Evolutionary conservation across 768 basidiomycete genomes (phyloP).

Genomic region (Russula virescens): DNA sequence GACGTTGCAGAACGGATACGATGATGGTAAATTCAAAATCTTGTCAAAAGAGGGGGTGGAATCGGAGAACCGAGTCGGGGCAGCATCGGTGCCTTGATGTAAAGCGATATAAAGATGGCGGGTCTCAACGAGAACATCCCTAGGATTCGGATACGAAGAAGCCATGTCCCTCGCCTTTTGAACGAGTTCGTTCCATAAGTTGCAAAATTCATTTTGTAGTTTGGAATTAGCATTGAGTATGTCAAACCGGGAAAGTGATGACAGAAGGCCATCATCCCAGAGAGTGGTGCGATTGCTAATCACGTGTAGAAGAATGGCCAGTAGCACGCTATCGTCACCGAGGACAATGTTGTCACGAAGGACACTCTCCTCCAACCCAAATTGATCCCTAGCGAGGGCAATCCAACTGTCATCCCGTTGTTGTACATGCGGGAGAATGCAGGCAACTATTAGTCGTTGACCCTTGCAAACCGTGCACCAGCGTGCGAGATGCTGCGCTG

Average conservation of each 20-base stretch:
- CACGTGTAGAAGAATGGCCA: not conserved
- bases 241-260: not conserved
- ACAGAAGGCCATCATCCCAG: not conserved
- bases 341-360: not conserved
- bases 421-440: not conserved
- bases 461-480: not conserved
- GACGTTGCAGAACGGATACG: not conserved
- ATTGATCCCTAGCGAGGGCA: not conserved
- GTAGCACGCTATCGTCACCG: not conserved
- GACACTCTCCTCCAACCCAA: not conserved
- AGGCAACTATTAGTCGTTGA: not conserved
- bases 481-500: not conserved
- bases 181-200: not conserved
- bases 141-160: too few relatives aligned
- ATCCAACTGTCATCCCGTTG: not conserved
- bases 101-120: not conserved
- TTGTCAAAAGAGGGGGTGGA: not conserved
- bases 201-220: not conserved
- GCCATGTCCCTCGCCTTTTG: not conserved
- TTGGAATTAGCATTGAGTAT: not conserved
- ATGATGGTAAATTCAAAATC: not conserved
- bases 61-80: not conserved
- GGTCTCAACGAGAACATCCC: not conserved
- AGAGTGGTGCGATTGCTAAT: not conserved
- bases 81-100: not conserved